These are phyloP conservation scores for Suhomyces canberraensis DNA, from an alignment of 805 yeast species.

Conservation along the genomic window DNA sequence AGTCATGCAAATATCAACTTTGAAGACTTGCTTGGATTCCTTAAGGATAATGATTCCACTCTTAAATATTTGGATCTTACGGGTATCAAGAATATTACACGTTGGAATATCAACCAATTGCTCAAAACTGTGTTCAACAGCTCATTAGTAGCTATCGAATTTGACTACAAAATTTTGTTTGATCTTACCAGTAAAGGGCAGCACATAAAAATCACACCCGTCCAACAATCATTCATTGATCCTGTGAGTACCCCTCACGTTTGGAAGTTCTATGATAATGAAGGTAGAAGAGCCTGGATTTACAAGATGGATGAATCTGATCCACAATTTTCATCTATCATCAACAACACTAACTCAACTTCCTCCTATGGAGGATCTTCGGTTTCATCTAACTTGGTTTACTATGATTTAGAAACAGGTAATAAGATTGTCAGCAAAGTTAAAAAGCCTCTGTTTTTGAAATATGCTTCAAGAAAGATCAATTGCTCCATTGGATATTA, in stretches of 20 bases:
- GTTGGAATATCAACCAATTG: constrained; percentile 47
- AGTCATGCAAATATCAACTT: constrained; percentile 37
- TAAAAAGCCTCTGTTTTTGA: constrained; percentile 47
- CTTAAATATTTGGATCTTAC: constrained; percentile 64
- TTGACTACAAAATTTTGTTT: constrained; percentile 53
- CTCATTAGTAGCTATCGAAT: constrained; percentile 58
- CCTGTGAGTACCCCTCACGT: constrained; percentile 27
- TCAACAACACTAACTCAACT: constrained; percentile 10
- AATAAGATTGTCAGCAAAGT: constrained; percentile 49
- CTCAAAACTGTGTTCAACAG: constrained; percentile 25
- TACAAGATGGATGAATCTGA: constrained; percentile 42
- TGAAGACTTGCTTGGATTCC: constrained; percentile 35
- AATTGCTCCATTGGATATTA: constrained; percentile 54
- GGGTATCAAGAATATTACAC: constrained; percentile 55
- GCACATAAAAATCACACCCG: constrained; percentile 26
- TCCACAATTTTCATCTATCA: constrained; percentile 29
- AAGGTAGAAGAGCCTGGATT: constrained; percentile 82
- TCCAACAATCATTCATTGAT: constrained; percentile 27
- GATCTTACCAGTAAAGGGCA: constrained; percentile 42
- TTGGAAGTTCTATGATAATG: constrained; percentile 55
- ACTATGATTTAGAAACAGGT: constrained; percentile 64
- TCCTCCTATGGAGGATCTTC: not conserved
- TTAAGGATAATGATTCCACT: constrained; percentile 30
- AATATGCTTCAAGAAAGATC: constrained; percentile 51
- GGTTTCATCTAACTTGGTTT: constrained; percentile 40